Evolutionary conservation across 345 rosid genomes (phyloP).

Genomic region (Firmiana major): DNA sequence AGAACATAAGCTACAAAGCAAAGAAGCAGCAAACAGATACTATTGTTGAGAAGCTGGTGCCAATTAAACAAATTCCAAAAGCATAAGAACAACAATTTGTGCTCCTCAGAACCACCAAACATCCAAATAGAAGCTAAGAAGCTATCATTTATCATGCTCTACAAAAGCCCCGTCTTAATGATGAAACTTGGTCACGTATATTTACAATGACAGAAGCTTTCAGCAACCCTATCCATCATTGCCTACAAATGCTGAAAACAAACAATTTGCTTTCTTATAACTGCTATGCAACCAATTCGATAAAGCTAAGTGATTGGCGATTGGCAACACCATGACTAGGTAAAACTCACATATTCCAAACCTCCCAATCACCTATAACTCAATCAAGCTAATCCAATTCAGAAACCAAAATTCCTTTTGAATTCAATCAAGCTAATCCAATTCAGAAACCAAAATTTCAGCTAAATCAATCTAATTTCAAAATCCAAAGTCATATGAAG

Average conservation of each 20-base stretch:
- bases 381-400: constrained; percentile 1
- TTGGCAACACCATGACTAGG: background rate
- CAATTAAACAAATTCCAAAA: background rate
- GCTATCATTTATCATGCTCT: background rate
- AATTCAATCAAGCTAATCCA: background rate
- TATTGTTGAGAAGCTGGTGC: background rate
- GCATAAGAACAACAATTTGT: background rate
- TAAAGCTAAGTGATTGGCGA: background rate
- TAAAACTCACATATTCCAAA: background rate
- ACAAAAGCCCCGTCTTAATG: background rate
- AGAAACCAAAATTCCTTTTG: background rate
- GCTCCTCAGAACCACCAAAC: background rate
- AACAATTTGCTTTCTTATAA: background rate
- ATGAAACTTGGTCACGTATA: background rate
- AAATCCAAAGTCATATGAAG: background rate
- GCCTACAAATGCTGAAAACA: background rate
- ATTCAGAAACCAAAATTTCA: no score
- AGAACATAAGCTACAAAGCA: background rate
- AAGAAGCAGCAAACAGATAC: background rate
- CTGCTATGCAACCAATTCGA: background rate
- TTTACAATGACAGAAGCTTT: background rate
- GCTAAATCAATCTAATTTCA: background rate
- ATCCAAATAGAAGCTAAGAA: background rate
- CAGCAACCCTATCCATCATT: background rate
- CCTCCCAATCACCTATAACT: background rate